A percentile compares a stretch with the other conserved stretches of the same genome.
Conservation (phyloP, 306 rosid genomes). For the Quercus agrifolia region DNA sequence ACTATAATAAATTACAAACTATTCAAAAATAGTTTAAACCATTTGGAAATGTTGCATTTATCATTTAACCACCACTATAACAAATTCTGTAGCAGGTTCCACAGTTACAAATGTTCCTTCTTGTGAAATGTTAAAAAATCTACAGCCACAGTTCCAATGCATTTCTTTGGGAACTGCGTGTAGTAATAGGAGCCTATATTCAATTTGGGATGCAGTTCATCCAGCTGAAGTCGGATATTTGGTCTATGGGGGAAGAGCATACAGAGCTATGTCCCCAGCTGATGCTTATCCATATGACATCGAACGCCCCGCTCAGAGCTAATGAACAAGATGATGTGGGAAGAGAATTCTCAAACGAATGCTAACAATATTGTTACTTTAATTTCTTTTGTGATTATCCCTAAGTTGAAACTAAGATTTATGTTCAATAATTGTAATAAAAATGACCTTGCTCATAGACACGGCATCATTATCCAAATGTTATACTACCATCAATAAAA, state of each 20-base stretch:
- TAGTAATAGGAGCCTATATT: background rate
- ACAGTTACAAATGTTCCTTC: background rate
- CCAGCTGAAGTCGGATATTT: no score
- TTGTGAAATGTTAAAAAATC: no score
- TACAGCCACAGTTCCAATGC: background rate
- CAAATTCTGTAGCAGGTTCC: background rate
- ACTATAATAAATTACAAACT: no score
- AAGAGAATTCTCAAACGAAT: background rate
- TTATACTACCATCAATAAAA: no score
- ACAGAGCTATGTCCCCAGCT: background rate
- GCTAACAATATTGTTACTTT: background rate
- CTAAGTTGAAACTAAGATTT: no score
- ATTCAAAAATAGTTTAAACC: background rate
- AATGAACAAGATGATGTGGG: background rate
- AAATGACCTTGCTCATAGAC: no score
- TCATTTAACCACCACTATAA: background rate
- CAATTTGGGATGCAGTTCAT: no score
- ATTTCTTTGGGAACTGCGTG: background rate
- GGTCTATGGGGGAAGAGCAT: no score
- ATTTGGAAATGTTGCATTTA: background rate
- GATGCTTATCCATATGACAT: constrained; percentile 15
- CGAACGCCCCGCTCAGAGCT: background rate
- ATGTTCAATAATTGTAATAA: no score
- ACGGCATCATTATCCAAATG: no score
- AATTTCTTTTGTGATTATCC: background rate